These are phyloP conservation scores for Alnus glutinosa DNA, from an alignment of 306 rosid species.

Conservation along the genomic window DNA sequence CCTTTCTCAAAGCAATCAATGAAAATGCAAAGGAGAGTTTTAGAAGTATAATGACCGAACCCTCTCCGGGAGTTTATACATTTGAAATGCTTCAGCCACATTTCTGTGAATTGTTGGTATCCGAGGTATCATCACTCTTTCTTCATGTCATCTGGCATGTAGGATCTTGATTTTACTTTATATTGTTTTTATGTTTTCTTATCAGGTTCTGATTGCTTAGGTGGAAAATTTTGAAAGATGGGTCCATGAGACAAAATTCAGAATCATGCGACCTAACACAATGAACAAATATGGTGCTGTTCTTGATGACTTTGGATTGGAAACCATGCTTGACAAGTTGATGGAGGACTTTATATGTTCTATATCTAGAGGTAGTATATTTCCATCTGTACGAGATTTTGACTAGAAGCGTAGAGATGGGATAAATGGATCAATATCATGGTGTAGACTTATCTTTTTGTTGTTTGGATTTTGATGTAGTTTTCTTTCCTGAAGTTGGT, in stretches of 20 bases:
- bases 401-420: slow-evolving; percentile 1
- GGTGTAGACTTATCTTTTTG: slow-evolving; percentile 28
- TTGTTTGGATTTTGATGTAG: slow-evolving; percentile 47
- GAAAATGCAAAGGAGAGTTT: slow-evolving; percentile 73
- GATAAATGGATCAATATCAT: slow-evolving; percentile 18
- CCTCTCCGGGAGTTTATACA: slow-evolving; percentile 63
- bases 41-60: slow-evolving; percentile 60
- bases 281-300: slow-evolving; percentile 92
- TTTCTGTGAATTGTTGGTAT: slow-evolving; percentile 71
- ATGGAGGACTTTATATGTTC: slow-evolving; percentile 78
- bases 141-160: slow-evolving; percentile 23
- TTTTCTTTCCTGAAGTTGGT: slow-evolving; percentile 83
- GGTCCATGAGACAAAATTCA: slow-evolving; percentile 71
- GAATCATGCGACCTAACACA: slow-evolving; percentile 92
- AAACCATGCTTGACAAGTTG: slow-evolving; percentile 77
- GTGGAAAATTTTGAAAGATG: slow-evolving; percentile 93
- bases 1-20: slow-evolving; percentile 80
- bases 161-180: slow-evolving; percentile 11
- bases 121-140: slow-evolving; percentile 73
- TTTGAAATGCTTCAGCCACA: slow-evolving; percentile 87
- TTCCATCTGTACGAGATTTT: slow-evolving; percentile 15
- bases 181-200: slow-evolving; percentile 50
- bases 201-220: slow-evolving; percentile 65
- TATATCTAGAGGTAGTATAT: slow-evolving; percentile 58
- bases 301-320: slow-evolving; percentile 94